Evolutionary conservation across 352 stramenopile genomes (phyloP).

Genomic region (Ophiocytium majus): DNA sequence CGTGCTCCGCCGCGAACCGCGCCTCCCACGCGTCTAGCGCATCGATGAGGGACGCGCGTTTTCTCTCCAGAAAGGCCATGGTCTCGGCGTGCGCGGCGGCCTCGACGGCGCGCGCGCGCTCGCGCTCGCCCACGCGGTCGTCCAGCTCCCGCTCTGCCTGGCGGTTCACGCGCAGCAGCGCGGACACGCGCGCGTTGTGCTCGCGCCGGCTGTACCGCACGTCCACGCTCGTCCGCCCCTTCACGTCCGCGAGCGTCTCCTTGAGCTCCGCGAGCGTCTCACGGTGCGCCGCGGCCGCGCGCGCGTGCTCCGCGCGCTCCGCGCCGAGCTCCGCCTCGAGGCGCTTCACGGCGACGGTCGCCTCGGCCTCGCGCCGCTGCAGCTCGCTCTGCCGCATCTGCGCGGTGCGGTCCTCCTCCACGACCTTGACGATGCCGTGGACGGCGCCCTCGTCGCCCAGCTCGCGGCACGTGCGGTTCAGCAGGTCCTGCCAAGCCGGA

Average conservation of each 20-base stretch:
- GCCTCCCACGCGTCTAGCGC: slow-evolving; percentile 41
- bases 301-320: slow-evolving; percentile 40
- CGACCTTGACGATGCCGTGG: slow-evolving; percentile 31
- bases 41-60: slow-evolving; percentile 35
- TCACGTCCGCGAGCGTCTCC: slow-evolving; percentile 46
- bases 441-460: slow-evolving; percentile 72
- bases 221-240: slow-evolving; percentile 46
- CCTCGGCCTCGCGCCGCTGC: slow-evolving; percentile 75
- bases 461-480: slow-evolving; percentile 60
- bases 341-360: slow-evolving; percentile 76
- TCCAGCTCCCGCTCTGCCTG: slow-evolving; percentile 45
- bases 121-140: slow-evolving; percentile 21
- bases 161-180: slow-evolving; percentile 45
- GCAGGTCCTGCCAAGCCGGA: too few relatives aligned
- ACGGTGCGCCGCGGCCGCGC: slow-evolving; percentile 33
- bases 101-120: slow-evolving; percentile 41
- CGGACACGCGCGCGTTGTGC: slow-evolving; percentile 44
- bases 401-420: slow-evolving; percentile 41
- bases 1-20: slow-evolving; percentile 37
- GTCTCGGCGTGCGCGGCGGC: slow-evolving; percentile 37
- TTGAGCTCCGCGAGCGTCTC: slow-evolving; percentile 41
- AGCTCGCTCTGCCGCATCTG: slow-evolving; percentile 67
- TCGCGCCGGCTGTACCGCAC: slow-evolving; percentile 54
- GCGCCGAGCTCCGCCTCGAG: slow-evolving; percentile 69
- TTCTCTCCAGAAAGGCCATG: slow-evolving; percentile 52